These are phyloP conservation scores for Pythium insidiosum DNA, from an alignment of 352 stramenopile species.

Conservation along the genomic window DNA sequence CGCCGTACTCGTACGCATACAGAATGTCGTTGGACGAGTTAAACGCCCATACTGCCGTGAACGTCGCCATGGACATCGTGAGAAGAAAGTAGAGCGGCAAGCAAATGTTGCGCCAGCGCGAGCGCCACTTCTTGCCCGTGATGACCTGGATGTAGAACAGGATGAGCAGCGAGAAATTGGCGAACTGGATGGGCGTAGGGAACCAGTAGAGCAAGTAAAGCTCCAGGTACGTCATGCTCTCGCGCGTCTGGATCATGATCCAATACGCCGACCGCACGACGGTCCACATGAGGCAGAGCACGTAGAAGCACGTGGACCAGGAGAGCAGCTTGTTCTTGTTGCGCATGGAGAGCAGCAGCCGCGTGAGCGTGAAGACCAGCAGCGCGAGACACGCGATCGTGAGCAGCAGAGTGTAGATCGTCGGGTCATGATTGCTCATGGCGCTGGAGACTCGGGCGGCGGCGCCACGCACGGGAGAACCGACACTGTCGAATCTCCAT, in stretches of 20 bases:
- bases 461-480: too few species aligned
- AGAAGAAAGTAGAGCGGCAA: constrained; percentile 76
- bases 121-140: constrained; percentile 64
- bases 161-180: constrained; percentile 83
- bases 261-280: constrained; percentile 75
- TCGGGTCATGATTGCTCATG: constrained; percentile 39
- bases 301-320: constrained; percentile 79
- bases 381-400: constrained; percentile 68
- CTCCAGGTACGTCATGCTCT: constrained; percentile 69
- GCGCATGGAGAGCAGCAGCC: constrained; percentile 49
- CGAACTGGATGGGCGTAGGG: constrained; percentile 81
- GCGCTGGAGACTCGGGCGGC: too few species aligned
- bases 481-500: too few species aligned
- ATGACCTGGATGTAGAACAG: constrained; percentile 87
- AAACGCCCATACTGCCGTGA: constrained; percentile 81
- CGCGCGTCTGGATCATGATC: constrained; percentile 73
- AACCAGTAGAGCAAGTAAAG: constrained; percentile 86
- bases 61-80: constrained; percentile 76
- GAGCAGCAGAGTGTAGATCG: constrained; percentile 69
- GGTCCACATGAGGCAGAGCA: constrained; percentile 76
- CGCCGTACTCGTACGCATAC: constrained; percentile 46
- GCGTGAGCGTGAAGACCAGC: constrained; percentile 64
- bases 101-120: constrained; percentile 71
- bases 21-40: constrained; percentile 81
- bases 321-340: constrained; percentile 82